These are phyloP conservation scores for Amylostereum chailletii DNA, from an alignment of 1,284 basidiomycete species.

Conservation along the genomic window DNA sequence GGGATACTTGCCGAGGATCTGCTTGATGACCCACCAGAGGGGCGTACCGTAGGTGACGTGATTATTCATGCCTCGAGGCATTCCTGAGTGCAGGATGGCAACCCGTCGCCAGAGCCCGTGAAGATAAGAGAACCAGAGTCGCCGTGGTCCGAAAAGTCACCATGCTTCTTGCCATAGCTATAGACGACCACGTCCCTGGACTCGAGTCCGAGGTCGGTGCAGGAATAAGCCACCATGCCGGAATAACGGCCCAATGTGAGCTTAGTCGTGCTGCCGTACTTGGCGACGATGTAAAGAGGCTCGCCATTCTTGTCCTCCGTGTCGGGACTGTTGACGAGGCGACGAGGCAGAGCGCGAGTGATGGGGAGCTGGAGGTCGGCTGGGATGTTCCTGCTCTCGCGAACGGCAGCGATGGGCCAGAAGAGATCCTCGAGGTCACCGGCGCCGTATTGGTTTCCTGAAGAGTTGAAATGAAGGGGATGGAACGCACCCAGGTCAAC, in stretches of 20 bases:
- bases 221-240: slow-evolving; percentile 16
- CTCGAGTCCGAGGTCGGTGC: slow-evolving; percentile 9
- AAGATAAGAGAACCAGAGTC: slow-evolving; percentile 20
- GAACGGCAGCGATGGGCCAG: slow-evolving; percentile 16
- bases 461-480: slow-evolving; percentile 13
- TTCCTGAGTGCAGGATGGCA: slow-evolving; percentile 19
- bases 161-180: slow-evolving; percentile 13
- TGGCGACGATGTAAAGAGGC: slow-evolving; percentile 19
- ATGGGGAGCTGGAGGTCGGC: slow-evolving; percentile 18
- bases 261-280: slow-evolving; percentile 20
- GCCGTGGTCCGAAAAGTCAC: slow-evolving; percentile 16
- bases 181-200: slow-evolving; percentile 13
- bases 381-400: slow-evolving; percentile 15
- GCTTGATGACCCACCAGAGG: slow-evolving; percentile 15
- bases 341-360: slow-evolving; percentile 11
- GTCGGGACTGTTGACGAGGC: slow-evolving; percentile 6
- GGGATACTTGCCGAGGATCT: slow-evolving; percentile 11
- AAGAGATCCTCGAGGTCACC: slow-evolving; percentile 18
- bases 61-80: slow-evolving; percentile 12
- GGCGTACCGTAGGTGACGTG: slow-evolving; percentile 20
- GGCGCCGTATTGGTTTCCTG: slow-evolving; percentile 16
- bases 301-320: slow-evolving; percentile 13
- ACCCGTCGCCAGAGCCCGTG: slow-evolving; percentile 16
- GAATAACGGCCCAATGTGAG: slow-evolving; percentile 18
- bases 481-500: slow-evolving; percentile 14